Evolutionary conservation across 192 early-diverging fungal species (phyloP).

Genomic region (Chytriomyces sp.): DNA sequence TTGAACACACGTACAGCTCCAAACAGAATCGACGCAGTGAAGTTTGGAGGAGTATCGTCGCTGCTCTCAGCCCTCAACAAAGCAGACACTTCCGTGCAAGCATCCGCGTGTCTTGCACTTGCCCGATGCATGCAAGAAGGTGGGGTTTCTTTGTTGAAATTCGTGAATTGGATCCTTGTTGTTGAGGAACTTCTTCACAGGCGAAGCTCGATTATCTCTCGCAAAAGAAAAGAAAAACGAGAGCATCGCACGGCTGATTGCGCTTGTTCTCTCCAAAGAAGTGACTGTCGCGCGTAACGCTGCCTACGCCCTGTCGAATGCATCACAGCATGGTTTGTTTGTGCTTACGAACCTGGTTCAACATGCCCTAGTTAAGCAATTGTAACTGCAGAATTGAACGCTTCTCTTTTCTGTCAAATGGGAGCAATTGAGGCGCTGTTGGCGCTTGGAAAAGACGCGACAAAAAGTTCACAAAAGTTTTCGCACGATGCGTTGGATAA

Average conservation of each 20-base stretch:
- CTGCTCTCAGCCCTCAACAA: slow-evolving; percentile 30
- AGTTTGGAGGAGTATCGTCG: slow-evolving; percentile 30
- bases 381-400: slow-evolving; percentile 47
- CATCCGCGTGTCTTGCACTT: slow-evolving; percentile 36
- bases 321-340: slow-evolving; percentile 48
- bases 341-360: neutral
- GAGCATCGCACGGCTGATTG: slow-evolving; percentile 44
- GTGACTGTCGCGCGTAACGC: slow-evolving; percentile 55
- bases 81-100: slow-evolving; percentile 34
- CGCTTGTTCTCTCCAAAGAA: slow-evolving; percentile 51
- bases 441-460: slow-evolving; percentile 45
- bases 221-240: slow-evolving; percentile 42
- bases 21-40: slow-evolving; percentile 40
- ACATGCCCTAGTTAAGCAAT: neutral
- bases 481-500: slow-evolving; percentile 63
- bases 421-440: slow-evolving; percentile 59
- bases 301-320: slow-evolving; percentile 56
- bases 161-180: neutral
- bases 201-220: slow-evolving; percentile 41
- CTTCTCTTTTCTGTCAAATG: slow-evolving; percentile 48
- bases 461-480: slow-evolving; percentile 53
- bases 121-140: slow-evolving; percentile 45
- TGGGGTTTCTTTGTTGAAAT: neutral
- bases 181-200: slow-evolving; percentile 30
- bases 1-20: slow-evolving; percentile 15